Base-by-base conservation (phyloP, 345 rosid species). In the Draba incana region DNA sequence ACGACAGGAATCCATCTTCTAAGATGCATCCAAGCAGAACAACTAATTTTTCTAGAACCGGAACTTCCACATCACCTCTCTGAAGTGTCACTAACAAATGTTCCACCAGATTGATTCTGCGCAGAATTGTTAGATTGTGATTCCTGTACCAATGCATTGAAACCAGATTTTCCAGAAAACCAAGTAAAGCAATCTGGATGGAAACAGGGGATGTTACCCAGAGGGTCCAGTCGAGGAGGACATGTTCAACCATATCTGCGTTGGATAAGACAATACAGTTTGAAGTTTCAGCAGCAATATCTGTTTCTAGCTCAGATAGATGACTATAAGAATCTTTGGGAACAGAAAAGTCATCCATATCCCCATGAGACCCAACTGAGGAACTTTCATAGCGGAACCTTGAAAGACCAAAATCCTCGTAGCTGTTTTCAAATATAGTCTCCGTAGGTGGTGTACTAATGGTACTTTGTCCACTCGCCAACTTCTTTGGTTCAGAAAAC, bases 131-230 rank as follows among this genome's bases (percentile, higher is more conserved):
- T 57, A 95, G 97, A 83, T 95, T 95, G 81, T 95, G 99, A 80
- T 84, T 91, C 81, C 99, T 84, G 75, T 95, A 95, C 98, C 99
- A 92, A 75, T 95, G 96, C 99, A 92, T 95, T 49, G 99, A 95
- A 56, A 95, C 99, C 64, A 95, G 84, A 78, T 95, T 91, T 82
- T 95, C 99, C 74, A 95, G 94, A 81, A 95, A 95, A 45, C 94
- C 89, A 60, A 95, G 85, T 61, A 95, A 82, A 25, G 98, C 80
- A 82, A 92, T 92, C 82, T 95, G 99, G 79, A 92, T 88, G 41
- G 97, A 80, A 74, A 95, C 89, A 30, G 98, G 83, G 69, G 99
- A 86, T 48, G 88, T 79, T 38, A 92, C 99, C 99, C 99, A 95
- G 66, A 95, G 71, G 24, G 99, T 95, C 99, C 99, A 95, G 75